These are phyloP conservation scores for Boletellus ananiceps DNA, from an alignment of 768 basidiomycete genomes.

Conservation along the genomic window DNA sequence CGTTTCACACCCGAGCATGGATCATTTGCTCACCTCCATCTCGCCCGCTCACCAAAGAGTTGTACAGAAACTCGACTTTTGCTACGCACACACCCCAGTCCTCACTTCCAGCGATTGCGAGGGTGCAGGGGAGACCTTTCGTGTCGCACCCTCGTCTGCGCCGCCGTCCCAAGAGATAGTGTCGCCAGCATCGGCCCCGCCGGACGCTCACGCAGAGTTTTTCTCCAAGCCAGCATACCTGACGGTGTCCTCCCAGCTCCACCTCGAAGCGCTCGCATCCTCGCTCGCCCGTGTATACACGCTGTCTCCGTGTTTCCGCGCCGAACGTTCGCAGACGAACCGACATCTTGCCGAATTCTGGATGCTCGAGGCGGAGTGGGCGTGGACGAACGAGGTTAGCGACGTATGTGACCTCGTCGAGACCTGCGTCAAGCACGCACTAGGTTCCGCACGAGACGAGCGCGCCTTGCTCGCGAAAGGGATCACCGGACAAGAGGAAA, in stretches of 20 bases:
- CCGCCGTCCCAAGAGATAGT: constrained; percentile 5
- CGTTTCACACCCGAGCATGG: constrained; percentile 15
- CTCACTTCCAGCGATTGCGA: constrained; percentile 92
- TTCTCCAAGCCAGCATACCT: constrained; percentile 76
- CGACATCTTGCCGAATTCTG: constrained; percentile 97
- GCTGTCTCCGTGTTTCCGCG: constrained; percentile 90
- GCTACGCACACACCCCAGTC: constrained; percentile 78
- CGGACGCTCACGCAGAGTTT: constrained; percentile 45
- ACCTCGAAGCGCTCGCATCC: constrained; percentile 82
- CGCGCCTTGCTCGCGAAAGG: constrained; percentile 31
- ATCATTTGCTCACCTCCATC: background rate
- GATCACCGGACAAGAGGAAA: constrained; percentile 31
- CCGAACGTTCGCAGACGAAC: constrained; percentile 81
- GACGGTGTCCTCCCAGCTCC: constrained; percentile 94
- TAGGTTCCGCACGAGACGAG: constrained; percentile 32
- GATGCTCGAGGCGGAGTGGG: constrained; percentile 98
- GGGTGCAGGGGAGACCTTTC: constrained; percentile 92
- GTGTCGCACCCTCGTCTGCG: constrained; percentile 42
- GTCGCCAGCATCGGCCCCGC: background rate
- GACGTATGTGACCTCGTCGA: constrained; percentile 57
- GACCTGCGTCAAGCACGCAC: constrained; percentile 42
- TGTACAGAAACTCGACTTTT: constrained; percentile 68
- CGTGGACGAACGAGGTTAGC: constrained; percentile 45
- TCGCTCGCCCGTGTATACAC: constrained; percentile 85
- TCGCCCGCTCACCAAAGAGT: constrained; percentile 13